Conservation (phyloP, 441 rosid genomes). For the Biscutella laevigata region DNA sequence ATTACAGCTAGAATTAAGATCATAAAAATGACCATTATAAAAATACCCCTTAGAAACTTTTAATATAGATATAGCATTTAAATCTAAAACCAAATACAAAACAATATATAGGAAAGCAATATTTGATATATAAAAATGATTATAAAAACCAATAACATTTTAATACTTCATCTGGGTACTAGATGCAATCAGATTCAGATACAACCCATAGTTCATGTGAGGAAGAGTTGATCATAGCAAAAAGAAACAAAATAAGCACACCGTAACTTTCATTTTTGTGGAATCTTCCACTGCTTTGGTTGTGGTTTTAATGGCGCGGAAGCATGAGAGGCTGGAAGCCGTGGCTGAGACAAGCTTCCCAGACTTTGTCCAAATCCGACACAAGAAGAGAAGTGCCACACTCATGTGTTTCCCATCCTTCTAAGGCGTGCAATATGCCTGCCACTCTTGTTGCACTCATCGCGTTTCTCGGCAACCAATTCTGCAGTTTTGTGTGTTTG, state of each 20-base stretch:
- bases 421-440: constrained; percentile 44
- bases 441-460: constrained; percentile 50
- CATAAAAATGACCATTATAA: too few species aligned
- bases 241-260: not conserved
- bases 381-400: constrained; percentile 32
- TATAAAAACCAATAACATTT: too few species aligned
- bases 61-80: too few species aligned
- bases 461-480: constrained; percentile 44
- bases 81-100: too few species aligned
- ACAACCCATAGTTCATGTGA: not conserved
- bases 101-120: too few species aligned
- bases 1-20: too few species aligned
- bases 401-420: constrained; percentile 43
- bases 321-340: constrained; percentile 37
- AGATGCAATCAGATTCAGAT: too few species aligned
- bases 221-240: not conserved
- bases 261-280: not conserved
- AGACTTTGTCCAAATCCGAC: constrained; percentile 29
- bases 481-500: constrained; percentile 29
- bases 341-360: constrained; percentile 44
- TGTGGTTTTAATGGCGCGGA: not conserved
- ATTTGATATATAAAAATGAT: too few species aligned
- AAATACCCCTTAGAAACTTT: too few species aligned
- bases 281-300: not conserved
- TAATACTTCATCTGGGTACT: too few species aligned